These are phyloP conservation scores for Meredithiella fracta DNA, from an alignment of 2,329 filamentous ascomycete genomes.

Conservation along the genomic window DNA sequence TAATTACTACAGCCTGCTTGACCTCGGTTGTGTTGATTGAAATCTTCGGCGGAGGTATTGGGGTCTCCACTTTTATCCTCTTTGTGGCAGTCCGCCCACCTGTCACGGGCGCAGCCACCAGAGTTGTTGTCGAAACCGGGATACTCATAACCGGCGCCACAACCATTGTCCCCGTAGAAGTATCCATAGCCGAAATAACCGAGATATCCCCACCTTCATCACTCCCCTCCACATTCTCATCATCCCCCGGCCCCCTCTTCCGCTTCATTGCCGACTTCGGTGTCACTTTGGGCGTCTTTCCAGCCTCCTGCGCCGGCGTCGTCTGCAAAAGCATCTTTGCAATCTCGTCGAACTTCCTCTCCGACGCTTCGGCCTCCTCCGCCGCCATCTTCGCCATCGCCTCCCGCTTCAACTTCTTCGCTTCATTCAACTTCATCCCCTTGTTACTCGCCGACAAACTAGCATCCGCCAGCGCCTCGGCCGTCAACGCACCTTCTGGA, in stretches of 20 bases:
- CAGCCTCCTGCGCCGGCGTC: not conserved
- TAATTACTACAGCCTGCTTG: conserved; percentile 17
- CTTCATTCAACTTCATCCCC: conserved; percentile 63
- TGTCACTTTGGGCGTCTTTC: not conserved
- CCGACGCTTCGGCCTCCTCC: conserved; percentile 44
- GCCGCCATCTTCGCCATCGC: conserved; percentile 44
- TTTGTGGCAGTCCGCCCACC: conserved; percentile 21
- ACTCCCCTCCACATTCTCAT: conserved; percentile 9
- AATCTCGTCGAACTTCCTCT: conserved; percentile 34
- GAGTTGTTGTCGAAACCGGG: not conserved
- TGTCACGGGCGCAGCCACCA: conserved; percentile 15
- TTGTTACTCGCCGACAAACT: conserved; percentile 46
- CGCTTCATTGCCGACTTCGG: conserved; percentile 4
- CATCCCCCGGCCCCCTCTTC: conserved; percentile 4
- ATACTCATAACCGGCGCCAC: not conserved
- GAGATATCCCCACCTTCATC: not conserved
- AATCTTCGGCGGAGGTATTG: conserved; percentile 31
- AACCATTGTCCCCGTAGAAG: not conserved
- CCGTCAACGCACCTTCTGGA: conserved; percentile 43
- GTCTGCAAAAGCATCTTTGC: conserved; percentile 22
- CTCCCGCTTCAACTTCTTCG: conserved; percentile 57
- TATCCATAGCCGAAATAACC: not conserved
- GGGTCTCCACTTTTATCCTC: conserved; percentile 41
- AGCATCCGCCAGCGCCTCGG: conserved; percentile 42
- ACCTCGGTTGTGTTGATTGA: conserved; percentile 15